Evolutionary conservation across 768 basidiomycete genomes (phyloP), one percentile per base, ranked within the genome.

Genomic region (Termitomyces sp.): DNA sequence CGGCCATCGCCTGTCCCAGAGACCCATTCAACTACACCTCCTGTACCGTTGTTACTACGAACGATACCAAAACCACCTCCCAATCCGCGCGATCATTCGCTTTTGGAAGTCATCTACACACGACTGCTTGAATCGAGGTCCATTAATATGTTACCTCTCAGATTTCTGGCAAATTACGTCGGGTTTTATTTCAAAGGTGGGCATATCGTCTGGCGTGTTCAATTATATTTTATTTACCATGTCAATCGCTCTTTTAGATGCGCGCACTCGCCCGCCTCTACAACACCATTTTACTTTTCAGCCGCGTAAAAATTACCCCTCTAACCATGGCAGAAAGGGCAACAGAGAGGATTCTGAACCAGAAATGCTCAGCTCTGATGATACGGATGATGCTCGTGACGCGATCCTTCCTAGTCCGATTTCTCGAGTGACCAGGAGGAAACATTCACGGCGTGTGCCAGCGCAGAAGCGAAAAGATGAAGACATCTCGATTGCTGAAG

Each of bases 121-220:
- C 82, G 85, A 60, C 84, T 86, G 81, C 84, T 89, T 27, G 79
- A 79, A 5, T 73, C 81, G 14, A 72, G 86, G 35, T 89, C 87
- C 62, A 83, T 91, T 63, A 89, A 89, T 64, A 68, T 80, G 2
- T 70, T 80, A 23, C 88, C 88, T 2, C 66, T 89, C 16, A 83
- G 85, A 1, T 61, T 89, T 41, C 68, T 91, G 49, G 71, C 76
- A 14, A 85, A 83, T 59, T 73, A 75, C 8, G 67, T 90, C 17
- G 77, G 79, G 14, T 63, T 82, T 54, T 79, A 87, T 69, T 86
- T 91, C 64, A 78, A 75, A 70, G 83, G 88, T 84, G 57, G 59
- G 73, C 51, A 41, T 49, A n/a, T 28, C 50, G 9, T 34, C 12
- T n/a, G 14, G 14, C n/a, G 16, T 23, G 23, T 43, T 41, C 35